A percentile compares a stretch with the other conserved stretches of the same genome.
Conservation (phyloP, 192 early-diverging fungal genomes). For the Entomortierella lignicola region DNA sequence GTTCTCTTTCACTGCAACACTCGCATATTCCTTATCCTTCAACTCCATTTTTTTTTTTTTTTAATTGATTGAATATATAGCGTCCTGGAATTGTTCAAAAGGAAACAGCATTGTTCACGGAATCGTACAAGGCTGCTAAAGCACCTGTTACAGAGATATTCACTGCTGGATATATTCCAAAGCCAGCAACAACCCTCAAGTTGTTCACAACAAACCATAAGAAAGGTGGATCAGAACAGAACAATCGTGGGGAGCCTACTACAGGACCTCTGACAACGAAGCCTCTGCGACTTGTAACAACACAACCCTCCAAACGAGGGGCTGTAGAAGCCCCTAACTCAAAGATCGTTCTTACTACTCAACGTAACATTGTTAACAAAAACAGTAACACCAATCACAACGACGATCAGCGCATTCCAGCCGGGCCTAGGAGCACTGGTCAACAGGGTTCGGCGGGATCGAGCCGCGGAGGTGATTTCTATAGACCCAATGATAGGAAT, state of each 20-base stretch:
- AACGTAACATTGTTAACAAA: neutral
- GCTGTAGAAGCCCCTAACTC: neutral
- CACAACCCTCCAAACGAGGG: constrained; percentile 15
- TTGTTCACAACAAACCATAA: constrained; percentile 44
- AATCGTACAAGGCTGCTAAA: constrained; percentile 32
- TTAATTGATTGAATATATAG: too few species aligned
- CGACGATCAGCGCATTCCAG: constrained; percentile 4
- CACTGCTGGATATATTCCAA: constrained; percentile 46
- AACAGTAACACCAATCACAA: neutral
- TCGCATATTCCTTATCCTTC: neutral
- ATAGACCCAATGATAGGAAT: constrained; percentile 14
- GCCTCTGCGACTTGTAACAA: constrained; percentile 18
- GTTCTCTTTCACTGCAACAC: too few species aligned
- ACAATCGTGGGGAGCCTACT: neutral
- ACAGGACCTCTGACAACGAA: constrained; percentile 20
- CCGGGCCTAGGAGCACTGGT: constrained; percentile 5
- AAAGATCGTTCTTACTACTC: constrained; percentile 3
- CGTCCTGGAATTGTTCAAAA: constrained; percentile 14
- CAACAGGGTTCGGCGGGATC: neutral
- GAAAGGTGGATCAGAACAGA: neutral
- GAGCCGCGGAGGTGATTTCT: constrained; percentile 21
- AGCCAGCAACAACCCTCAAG: constrained; percentile 33
- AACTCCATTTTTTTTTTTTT: neutral
- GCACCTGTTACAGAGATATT: constrained; percentile 49
- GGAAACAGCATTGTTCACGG: constrained; percentile 43